A percentile compares a stretch with the other conserved stretches of the same genome.
These are phyloP conservation scores for Amaranthus palmeri DNA, from an alignment of 148 eudicot genomes.

Conservation along the genomic window DNA sequence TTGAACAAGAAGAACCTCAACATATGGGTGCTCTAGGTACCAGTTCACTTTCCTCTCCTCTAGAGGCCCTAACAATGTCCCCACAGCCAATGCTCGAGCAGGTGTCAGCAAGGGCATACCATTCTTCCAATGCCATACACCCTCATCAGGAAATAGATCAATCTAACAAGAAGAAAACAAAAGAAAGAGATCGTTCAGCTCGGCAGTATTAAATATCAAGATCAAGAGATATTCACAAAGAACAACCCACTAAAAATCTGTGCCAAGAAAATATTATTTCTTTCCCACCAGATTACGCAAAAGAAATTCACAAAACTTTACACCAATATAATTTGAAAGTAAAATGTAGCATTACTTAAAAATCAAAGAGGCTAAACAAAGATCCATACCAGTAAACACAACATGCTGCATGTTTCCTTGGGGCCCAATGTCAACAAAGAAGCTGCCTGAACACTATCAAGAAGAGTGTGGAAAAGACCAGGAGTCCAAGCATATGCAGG, in stretches of 20 bases:
- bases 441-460: constrained; percentile 84
- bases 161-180: constrained; percentile 39
- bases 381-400: constrained; percentile 65
- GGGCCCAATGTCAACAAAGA: constrained; percentile 81
- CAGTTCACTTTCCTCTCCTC: constrained; percentile 77
- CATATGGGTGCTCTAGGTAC: constrained; percentile 60
- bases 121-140: constrained; percentile 80
- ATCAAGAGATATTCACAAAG: constrained; percentile 17
- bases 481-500: constrained; percentile 96
- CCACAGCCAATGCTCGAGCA: constrained; percentile 65
- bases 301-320: not conserved
- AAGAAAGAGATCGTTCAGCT: not conserved
- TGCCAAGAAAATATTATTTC: not conserved
- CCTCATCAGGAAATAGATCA: constrained; percentile 91
- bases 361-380: not conserved
- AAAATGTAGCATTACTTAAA: not conserved
- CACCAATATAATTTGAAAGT: not conserved
- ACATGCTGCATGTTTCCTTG: constrained; percentile 83
- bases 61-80: constrained; percentile 70
- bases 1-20: constrained; percentile 59
- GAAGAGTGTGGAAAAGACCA: constrained; percentile 76
- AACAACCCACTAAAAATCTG: not conserved
- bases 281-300: not conserved
- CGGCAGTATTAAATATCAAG: not conserved
- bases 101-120: constrained; percentile 77